These are phyloP conservation scores for Alloascoidea africana DNA, from an alignment of 805 yeast genomes.

Conservation along the genomic window DNA sequence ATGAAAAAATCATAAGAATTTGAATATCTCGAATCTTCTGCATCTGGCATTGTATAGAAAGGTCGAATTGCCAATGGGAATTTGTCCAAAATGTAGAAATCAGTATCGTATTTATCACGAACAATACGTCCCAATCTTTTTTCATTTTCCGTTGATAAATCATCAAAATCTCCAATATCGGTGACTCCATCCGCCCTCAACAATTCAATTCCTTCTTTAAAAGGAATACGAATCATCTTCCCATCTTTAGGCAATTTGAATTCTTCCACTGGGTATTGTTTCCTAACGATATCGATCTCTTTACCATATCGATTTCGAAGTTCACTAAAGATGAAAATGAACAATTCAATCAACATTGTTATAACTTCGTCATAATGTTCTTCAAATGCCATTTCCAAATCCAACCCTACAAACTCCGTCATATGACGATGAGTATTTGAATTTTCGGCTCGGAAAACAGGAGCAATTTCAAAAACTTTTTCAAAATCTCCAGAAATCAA, in stretches of 20 bases:
- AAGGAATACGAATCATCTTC: slow-evolving; percentile 80
- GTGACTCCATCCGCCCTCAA: slow-evolving; percentile 78
- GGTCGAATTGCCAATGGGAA: slow-evolving; percentile 97
- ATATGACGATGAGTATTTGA: slow-evolving; percentile 98
- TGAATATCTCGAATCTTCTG: slow-evolving; percentile 82
- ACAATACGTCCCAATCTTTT: slow-evolving; percentile 83
- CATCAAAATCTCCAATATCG: slow-evolving; percentile 67
- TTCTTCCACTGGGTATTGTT: slow-evolving; percentile 95
- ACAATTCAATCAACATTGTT: slow-evolving; percentile 50
- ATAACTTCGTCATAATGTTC: slow-evolving; percentile 93
- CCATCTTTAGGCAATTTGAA: slow-evolving; percentile 89
- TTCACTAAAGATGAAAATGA: slow-evolving; percentile 77
- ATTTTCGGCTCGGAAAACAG: slow-evolving; percentile 98
- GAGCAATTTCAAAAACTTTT: slow-evolving; percentile 90
- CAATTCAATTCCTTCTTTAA: slow-evolving; percentile 81
- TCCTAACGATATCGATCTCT: slow-evolving; percentile 83
- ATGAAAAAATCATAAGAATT: slow-evolving; percentile 98
- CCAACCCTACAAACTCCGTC: slow-evolving; percentile 97
- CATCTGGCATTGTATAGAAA: slow-evolving; percentile 98
- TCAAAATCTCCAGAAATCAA: slow-evolving; percentile 97
- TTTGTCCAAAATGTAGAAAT: slow-evolving; percentile 94
- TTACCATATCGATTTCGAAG: slow-evolving; percentile 62
- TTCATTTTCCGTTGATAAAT: slow-evolving; percentile 88
- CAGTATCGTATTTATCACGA: slow-evolving; percentile 90
- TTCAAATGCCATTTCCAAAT: slow-evolving; percentile 95